Conservation (phyloP, 352 stramenopile genomes). For the Phytopythium delawarense region DNA sequence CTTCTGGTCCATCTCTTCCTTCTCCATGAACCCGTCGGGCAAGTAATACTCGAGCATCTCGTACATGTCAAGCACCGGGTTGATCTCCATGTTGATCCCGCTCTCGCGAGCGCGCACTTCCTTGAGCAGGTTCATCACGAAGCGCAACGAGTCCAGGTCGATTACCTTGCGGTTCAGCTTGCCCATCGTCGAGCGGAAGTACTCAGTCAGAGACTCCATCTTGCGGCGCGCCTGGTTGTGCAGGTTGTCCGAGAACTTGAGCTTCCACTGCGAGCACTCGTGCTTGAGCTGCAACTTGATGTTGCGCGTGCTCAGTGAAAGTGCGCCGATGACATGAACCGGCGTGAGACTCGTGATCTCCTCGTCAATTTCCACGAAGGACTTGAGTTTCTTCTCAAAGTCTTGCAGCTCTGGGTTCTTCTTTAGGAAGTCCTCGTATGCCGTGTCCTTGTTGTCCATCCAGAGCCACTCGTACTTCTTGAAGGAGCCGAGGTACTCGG, state of each 20-base stretch:
- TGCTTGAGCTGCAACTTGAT: constrained; percentile 96
- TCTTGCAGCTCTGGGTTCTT: constrained; percentile 94
- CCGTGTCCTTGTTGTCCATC: constrained; percentile 96
- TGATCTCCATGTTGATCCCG: constrained; percentile 98
- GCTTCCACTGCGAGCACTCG: constrained; percentile 96
- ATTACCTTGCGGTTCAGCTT: constrained; percentile 94
- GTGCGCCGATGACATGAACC: constrained; percentile 95
- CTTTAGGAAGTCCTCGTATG: constrained; percentile 94
- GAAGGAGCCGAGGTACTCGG: constrained; percentile 96
- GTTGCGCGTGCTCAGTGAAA: constrained; percentile 96
- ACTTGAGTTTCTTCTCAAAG: constrained; percentile 96
- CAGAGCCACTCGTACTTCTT: constrained; percentile 97
- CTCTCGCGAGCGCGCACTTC: constrained; percentile 97
- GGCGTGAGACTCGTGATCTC: constrained; percentile 87
- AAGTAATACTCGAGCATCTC: constrained; percentile 95
- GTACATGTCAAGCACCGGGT: constrained; percentile 98
- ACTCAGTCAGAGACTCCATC: constrained; percentile 95
- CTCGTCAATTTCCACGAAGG: constrained; percentile 94
- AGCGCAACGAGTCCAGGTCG: constrained; percentile 95
- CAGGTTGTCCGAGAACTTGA: constrained; percentile 97
- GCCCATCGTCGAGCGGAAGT: constrained; percentile 92
- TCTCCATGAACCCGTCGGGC: constrained; percentile 96
- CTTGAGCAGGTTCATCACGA: constrained; percentile 97
- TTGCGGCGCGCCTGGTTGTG: constrained; percentile 92
- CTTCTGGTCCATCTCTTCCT: constrained; percentile 99